These are phyloP conservation scores for Clathrospora elynae DNA, from an alignment of 2,329 filamentous ascomycete genomes.

Conservation along the genomic window DNA sequence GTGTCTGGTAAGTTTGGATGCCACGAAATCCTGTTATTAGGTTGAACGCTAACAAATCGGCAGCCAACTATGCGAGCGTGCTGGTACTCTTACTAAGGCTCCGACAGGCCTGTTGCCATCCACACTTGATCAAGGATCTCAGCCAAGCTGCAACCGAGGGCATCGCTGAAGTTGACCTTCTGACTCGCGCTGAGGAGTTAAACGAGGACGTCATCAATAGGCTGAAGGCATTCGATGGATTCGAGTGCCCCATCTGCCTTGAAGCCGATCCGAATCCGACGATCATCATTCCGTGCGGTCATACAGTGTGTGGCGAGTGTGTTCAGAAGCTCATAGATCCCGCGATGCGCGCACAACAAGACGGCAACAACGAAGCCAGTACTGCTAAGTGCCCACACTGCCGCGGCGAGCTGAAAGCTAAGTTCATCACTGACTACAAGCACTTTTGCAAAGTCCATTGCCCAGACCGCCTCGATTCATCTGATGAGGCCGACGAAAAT, in stretches of 20 bases:
- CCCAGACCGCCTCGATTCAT: slow-evolving; percentile 55
- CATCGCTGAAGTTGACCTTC: slow-evolving; percentile 60
- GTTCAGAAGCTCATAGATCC: slow-evolving; percentile 71
- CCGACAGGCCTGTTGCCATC: slow-evolving; percentile 82
- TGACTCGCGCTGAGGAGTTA: slow-evolving; percentile 67
- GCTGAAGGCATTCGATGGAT: slow-evolving; percentile 64
- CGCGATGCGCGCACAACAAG: slow-evolving; percentile 46
- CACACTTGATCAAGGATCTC: slow-evolving; percentile 71
- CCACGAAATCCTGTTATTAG: not conserved
- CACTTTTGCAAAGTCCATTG: slow-evolving; percentile 76
- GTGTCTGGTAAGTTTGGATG: slow-evolving; percentile 56
- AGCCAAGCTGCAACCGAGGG: slow-evolving; percentile 66
- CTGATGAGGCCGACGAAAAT: slow-evolving; percentile 20
- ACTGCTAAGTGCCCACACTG: slow-evolving; percentile 76
- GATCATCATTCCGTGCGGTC: slow-evolving; percentile 83
- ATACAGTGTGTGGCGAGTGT: slow-evolving; percentile 78
- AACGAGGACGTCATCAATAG: slow-evolving; percentile 66
- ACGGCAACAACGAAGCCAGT: slow-evolving; percentile 61
- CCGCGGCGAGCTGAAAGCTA: slow-evolving; percentile 67
- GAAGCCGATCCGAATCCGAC: slow-evolving; percentile 75
- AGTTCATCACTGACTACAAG: slow-evolving; percentile 73
- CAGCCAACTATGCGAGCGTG: slow-evolving; percentile 74
- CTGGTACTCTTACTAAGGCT: slow-evolving; percentile 78
- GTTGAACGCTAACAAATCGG: slow-evolving; percentile 7
- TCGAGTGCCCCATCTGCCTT: slow-evolving; percentile 83